Percentiles rank a stretch among this genome's conserved stretches.
Evolutionary conservation across 352 stramenopile species (phyloP).

Genomic region (Phytophthora constricta): DNA sequence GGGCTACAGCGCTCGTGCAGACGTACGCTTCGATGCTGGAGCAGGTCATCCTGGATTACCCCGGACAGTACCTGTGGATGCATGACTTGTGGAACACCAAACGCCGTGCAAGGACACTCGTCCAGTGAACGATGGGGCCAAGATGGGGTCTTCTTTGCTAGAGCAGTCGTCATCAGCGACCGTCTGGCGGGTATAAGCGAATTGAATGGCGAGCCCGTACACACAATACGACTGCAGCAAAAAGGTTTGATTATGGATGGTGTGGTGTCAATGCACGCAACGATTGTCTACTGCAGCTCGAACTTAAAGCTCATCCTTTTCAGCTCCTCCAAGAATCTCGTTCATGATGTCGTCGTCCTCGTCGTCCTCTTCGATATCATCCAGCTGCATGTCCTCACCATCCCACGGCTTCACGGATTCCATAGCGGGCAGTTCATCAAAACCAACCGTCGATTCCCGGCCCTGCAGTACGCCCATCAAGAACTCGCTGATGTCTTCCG

Average conservation of each 20-base stretch:
- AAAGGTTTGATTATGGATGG: constrained; percentile 17
- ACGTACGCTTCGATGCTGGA: constrained; percentile 50
- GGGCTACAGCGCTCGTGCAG: constrained; percentile 36
- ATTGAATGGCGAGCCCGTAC: no score
- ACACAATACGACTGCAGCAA: not conserved
- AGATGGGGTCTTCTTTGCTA: no score
- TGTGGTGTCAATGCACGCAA: constrained; percentile 10
- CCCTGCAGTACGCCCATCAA: constrained; percentile 77
- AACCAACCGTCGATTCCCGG: constrained; percentile 66
- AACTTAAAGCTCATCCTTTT: constrained; percentile 85
- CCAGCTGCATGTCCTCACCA: constrained; percentile 78
- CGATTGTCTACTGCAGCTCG: constrained; percentile 21
- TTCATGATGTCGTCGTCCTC: constrained; percentile 89
- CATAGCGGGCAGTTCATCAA: constrained; percentile 66
- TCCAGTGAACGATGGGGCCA: not conserved
- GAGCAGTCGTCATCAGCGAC: no score
- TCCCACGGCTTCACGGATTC: constrained; percentile 80
- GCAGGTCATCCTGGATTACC: constrained; percentile 32
- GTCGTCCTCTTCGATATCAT: constrained; percentile 81
- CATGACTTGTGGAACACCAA: constrained; percentile 53
- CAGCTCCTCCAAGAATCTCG: constrained; percentile 72
- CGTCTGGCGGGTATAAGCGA: no score
- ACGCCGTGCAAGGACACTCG: not conserved
- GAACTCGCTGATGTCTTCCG: constrained; percentile 75
- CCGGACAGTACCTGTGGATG: constrained; percentile 66